phyloP scores from a whole-genome alignment of 75 land plant genomes.

The Cupressus sempervirens region DNA sequence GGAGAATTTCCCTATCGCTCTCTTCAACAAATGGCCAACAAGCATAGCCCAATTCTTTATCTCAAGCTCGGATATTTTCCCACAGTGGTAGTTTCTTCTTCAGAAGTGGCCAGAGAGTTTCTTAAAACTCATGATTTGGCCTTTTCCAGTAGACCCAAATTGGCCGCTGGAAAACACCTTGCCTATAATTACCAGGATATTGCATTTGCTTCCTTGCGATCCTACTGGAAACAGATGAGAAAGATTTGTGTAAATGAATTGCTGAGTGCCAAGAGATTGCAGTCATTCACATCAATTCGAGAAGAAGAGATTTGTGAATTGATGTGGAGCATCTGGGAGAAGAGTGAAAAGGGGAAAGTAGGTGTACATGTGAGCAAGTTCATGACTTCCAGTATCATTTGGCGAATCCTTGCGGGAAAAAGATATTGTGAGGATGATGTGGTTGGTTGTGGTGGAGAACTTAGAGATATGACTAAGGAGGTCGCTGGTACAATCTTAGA shows the following conservation, averaged over 20 bases:
- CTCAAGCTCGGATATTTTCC: conserved; percentile 13
- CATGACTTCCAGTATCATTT: background rate
- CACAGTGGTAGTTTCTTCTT: conserved; percentile 4
- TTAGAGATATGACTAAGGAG: conserved; percentile 11
- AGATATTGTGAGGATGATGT: conserved; percentile 13
- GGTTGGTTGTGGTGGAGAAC: background rate
- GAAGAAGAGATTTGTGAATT: background rate
- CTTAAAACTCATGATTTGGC: conserved; percentile 15
- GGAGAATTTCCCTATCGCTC: background rate
- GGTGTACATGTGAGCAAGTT: background rate
- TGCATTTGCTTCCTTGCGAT: conserved; percentile 16
- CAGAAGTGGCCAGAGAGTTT: conserved; percentile 14
- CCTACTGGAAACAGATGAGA: conserved; percentile 15
- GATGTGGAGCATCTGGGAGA: background rate
- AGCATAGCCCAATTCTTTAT: conserved; percentile 16
- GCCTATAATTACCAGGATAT: conserved; percentile 13
- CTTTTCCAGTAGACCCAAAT: conserved; percentile 5
- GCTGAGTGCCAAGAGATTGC: conserved; percentile 19
- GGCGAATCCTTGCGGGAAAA: background rate
- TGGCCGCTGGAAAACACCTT: background rate
- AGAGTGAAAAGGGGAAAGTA: background rate
- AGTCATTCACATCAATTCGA: background rate
- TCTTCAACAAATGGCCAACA: background rate
- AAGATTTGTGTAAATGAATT: conserved; percentile 31
- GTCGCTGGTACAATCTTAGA: background rate